phyloP scores from a whole-genome alignment of 345 rosid genomes.

The Dovyalis caffra region DNA sequence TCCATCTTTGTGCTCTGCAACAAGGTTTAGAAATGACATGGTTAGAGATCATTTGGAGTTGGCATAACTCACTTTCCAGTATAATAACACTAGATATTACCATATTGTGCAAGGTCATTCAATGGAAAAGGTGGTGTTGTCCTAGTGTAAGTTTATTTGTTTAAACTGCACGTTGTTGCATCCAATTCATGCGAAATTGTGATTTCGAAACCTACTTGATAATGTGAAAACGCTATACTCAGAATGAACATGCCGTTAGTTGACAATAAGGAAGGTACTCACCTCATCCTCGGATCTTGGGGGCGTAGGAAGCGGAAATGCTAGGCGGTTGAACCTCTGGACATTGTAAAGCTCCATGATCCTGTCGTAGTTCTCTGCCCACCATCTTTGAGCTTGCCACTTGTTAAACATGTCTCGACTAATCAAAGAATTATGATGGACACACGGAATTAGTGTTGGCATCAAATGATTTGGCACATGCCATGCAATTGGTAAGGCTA shows the following conservation, averaged over 20 bases:
- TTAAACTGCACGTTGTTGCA: not conserved
- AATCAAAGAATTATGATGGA: constrained; percentile 22
- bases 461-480: constrained; percentile 6
- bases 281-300: constrained; percentile 36
- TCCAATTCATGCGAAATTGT: not conserved
- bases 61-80: not conserved
- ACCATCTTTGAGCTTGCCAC: constrained; percentile 40
- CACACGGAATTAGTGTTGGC: constrained; percentile 2
- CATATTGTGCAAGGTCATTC: not conserved
- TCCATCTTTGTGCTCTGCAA: constrained; percentile 31
- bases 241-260: not conserved
- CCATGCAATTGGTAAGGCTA: not conserved
- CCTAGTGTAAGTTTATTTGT: not conserved
- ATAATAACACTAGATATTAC: not conserved
- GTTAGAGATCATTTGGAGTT: not conserved
- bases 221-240: not conserved
- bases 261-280: not conserved
- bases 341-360: constrained; percentile 40
- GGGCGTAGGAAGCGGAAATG: constrained; percentile 34
- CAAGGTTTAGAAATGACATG: constrained; percentile 4
- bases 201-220: not conserved
- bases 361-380: constrained; percentile 37
- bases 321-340: constrained; percentile 31
- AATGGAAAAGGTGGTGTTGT: not conserved
- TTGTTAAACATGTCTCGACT: constrained; percentile 47